Base-by-base conservation (phyloP, 1,139 yeast genomes). In the Martiniozyma asiatica region DNA sequence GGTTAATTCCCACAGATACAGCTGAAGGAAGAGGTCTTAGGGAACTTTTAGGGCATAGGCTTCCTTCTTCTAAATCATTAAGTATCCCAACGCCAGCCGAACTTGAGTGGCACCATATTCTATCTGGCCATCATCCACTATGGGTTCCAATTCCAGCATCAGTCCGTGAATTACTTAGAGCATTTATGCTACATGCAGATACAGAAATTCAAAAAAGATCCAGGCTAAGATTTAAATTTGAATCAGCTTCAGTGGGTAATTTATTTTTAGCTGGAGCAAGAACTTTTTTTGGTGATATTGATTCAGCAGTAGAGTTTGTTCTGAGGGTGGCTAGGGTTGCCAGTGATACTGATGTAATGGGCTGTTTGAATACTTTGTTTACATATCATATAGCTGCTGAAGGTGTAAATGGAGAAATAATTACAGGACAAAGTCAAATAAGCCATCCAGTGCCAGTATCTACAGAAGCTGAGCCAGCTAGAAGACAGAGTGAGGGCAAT, bases 351-450 rank as follows among this genome's bases (percentile, higher is more conserved):
- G 63, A 67, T 26, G 87, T 85, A 1, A 54, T 82, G 9, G 94
- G 96, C 0, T 84, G 94, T 38, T 61, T 85, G 23, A 82, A 79
- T 47, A 80, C 94, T 12, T 81, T 77, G 45, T 81, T 79, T 55
- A 75, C 87, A 14, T 82, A 82, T 42, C 94, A 85, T 47, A 85
- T 87, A 14, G 75, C 92, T 35, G 96, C 95, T 0, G 45, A 68
- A 22, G 58, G 87, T 24, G 59, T 61, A 23, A 70, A 82, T 51
- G 94, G 92, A 1, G 59, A 68, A 6, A 60, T 79, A 3, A 78
- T 87, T 22, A 79, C 92, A 0, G 97, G 97, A n/a, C 97, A 87
- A 51, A 78, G 92, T 4, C 94, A 85, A 47, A 87, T 87, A 7
- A 84, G 95, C 0, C 97, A 87, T 53, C 96, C 96, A 25, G 21